Conservation (phyloP, 352 stramenopile species). For the Lagenidium giganteum region DNA sequence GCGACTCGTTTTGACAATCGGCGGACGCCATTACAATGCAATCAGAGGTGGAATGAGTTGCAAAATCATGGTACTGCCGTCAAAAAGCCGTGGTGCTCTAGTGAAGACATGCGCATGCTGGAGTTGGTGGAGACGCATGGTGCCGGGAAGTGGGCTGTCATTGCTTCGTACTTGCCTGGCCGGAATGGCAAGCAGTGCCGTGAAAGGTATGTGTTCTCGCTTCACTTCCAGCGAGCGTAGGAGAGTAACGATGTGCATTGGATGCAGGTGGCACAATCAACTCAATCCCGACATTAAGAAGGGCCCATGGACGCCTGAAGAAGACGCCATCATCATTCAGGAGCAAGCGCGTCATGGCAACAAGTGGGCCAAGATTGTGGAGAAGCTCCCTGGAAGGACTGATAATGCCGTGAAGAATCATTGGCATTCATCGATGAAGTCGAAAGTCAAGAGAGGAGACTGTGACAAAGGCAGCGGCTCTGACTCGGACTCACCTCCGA, state of each 20-base stretch:
- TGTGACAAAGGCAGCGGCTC: too few species aligned
- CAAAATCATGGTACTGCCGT: slow-evolving; percentile 51
- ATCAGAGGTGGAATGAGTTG: slow-evolving; percentile 62
- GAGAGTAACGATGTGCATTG: too few species aligned
- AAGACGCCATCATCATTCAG: slow-evolving; percentile 81
- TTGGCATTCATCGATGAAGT: slow-evolving; percentile 89
- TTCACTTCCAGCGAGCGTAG: too few species aligned
- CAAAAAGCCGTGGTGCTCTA: slow-evolving; percentile 61
- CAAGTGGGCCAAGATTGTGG: slow-evolving; percentile 97
- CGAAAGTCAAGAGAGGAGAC: slow-evolving; percentile 42
- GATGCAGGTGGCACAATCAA: slow-evolving; percentile 78
- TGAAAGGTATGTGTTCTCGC: slow-evolving; percentile 42
- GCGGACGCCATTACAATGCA: slow-evolving; percentile 50
- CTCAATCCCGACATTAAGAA: slow-evolving; percentile 80
- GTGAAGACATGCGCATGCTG: slow-evolving; percentile 62
- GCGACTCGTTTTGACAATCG: slow-evolving; percentile 41
- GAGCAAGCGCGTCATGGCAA: slow-evolving; percentile 91
- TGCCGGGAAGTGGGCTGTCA: slow-evolving; percentile 74
- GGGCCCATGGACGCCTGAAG: slow-evolving; percentile 68
- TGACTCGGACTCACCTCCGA: too few species aligned
- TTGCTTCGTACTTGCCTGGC: slow-evolving; percentile 75
- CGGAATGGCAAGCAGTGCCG: slow-evolving; percentile 88
- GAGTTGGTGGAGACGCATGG: slow-evolving; percentile 51
- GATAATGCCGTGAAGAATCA: slow-evolving; percentile 99
- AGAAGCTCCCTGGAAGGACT: slow-evolving; percentile 91